phyloP scores from a whole-genome alignment of 768 basidiomycete species.

The Rhodotorula graminis region DNA sequence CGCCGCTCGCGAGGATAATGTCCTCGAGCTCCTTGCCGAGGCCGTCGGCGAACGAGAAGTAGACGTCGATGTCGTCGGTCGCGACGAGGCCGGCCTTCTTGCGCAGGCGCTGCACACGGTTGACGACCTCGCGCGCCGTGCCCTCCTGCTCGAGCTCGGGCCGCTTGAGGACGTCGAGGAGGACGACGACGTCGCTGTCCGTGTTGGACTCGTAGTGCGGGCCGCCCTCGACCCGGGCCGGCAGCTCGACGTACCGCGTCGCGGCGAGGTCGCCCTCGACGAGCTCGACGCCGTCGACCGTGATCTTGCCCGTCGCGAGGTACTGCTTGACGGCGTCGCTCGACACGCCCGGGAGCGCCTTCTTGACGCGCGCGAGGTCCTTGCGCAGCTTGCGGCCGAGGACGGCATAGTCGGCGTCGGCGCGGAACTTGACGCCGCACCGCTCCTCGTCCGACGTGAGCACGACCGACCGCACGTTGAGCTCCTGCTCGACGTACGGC shows the following conservation, averaged over 20 bases:
- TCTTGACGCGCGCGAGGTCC: slow-evolving; percentile 82
- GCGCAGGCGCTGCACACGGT: slow-evolving; percentile 86
- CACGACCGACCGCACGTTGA: slow-evolving; percentile 84
- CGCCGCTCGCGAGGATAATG: slow-evolving; percentile 52
- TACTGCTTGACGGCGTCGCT: slow-evolving; percentile 80
- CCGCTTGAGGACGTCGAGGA: slow-evolving; percentile 83
- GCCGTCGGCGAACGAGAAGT: slow-evolving; percentile 71
- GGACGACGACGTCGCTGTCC: slow-evolving; percentile 88
- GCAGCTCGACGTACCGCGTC: slow-evolving; percentile 82
- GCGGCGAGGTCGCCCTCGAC: slow-evolving; percentile 85
- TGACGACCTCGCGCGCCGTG: slow-evolving; percentile 80
- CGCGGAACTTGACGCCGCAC: slow-evolving; percentile 84
- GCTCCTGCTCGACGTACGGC: slow-evolving; percentile 84
- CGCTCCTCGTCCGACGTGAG: slow-evolving; percentile 81
- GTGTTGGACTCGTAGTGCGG: slow-evolving; percentile 69
- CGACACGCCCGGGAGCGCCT: slow-evolving; percentile 70
- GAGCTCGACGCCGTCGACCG: slow-evolving; percentile 82
- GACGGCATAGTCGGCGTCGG: slow-evolving; percentile 89
- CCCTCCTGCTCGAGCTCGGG: slow-evolving; percentile 81
- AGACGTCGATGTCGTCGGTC: slow-evolving; percentile 86
- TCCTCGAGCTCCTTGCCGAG: slow-evolving; percentile 64
- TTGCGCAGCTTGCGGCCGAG: slow-evolving; percentile 90
- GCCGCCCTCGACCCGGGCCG: slow-evolving; percentile 54
- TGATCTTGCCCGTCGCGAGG: slow-evolving; percentile 66
- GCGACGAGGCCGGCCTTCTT: slow-evolving; percentile 94